Base-by-base conservation (phyloP, 352 stramenopile species). In the Pythium volutum region DNA sequence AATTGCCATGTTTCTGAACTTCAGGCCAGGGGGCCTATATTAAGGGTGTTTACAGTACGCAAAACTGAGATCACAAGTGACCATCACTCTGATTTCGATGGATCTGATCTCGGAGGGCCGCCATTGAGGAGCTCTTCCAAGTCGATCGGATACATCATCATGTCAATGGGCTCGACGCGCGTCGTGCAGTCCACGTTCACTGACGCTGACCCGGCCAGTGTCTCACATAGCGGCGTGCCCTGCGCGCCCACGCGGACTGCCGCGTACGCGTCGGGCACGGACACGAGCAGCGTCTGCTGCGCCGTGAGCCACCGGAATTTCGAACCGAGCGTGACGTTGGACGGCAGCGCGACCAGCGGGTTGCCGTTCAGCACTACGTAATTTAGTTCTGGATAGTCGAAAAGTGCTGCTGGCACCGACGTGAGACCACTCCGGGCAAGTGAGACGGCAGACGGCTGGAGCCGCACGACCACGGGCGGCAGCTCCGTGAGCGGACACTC, bases 351-450 rank as follows among this genome's bases (percentile, higher is more conserved):
- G 11, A 11, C 15, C 1, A 74, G 26, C 20, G 62, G 67, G 20
- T 74, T 74, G 4, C 54, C 63, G 31, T 74, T 71, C 7, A 74
- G 25, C 8, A 71, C 39, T 2, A 71, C 26, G n/a, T 47, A 71
- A 33, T 64, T 43, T 1, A 64, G 55, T 4, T 33, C n/a, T 12
- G 48, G 18, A 51, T 53, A 59, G 4, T 16, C 26, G n/a, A 74
- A 54, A 1, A 74, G 26, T 16, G 34, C 63, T 3, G 22, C 18
- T 12, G 67, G 55, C 1, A 74, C 33, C 0, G 36, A 9, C 1
- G 20, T 41, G 22, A 74, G 45, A 11, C 56, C 31, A 39, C 51
- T 71, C 11, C 55, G 60, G 3, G 59, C 58, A 16, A 74, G 51
- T 1, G 67, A 74, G 0, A 74, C 22, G 6, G 51, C 64, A 15